phyloP scores from a whole-genome alignment of 2,329 filamentous ascomycete species.

The Neopestalotiopsis sp. region DNA sequence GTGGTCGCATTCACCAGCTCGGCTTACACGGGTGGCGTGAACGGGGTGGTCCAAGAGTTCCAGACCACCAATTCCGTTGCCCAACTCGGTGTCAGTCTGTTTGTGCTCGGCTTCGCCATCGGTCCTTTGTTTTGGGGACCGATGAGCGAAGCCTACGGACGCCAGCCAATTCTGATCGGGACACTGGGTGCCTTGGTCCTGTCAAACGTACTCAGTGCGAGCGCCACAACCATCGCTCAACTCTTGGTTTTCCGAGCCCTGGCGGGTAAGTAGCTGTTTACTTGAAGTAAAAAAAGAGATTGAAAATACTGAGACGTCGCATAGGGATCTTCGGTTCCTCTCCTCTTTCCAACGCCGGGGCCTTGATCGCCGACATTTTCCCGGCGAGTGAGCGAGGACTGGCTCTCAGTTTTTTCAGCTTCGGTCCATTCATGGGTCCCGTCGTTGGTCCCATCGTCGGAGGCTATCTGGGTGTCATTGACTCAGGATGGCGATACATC shows the following conservation, averaged over 20 bases:
- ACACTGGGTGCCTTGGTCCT: constrained; percentile 67
- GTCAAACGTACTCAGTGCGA: constrained; percentile 28
- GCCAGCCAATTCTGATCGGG: constrained; percentile 63
- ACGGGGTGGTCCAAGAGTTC: constrained; percentile 46
- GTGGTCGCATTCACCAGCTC: constrained; percentile 58
- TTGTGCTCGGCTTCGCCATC: constrained; percentile 57
- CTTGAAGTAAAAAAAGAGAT: neutral
- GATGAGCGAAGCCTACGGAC: constrained; percentile 64
- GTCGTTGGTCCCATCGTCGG: constrained; percentile 65
- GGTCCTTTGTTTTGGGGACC: constrained; percentile 59
- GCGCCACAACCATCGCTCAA: neutral
- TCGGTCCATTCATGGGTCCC: constrained; percentile 69
- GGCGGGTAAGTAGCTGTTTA: neutral
- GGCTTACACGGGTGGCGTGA: constrained; percentile 46
- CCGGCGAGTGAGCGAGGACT: constrained; percentile 57
- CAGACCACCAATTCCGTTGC: constrained; percentile 45
- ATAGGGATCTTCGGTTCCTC: constrained; percentile 68
- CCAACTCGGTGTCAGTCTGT: constrained; percentile 55
- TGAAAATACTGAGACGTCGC: constrained; percentile 57
- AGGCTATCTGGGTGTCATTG: constrained; percentile 54
- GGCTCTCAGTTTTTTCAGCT: constrained; percentile 48
- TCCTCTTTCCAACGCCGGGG: constrained; percentile 67
- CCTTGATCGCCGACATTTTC: constrained; percentile 70
- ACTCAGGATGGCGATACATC: constrained; percentile 52
- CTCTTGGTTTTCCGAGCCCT: neutral